Conservation (phyloP, 495 filamentous ascomycete genomes). For the Neurospora pannonica region DNA sequence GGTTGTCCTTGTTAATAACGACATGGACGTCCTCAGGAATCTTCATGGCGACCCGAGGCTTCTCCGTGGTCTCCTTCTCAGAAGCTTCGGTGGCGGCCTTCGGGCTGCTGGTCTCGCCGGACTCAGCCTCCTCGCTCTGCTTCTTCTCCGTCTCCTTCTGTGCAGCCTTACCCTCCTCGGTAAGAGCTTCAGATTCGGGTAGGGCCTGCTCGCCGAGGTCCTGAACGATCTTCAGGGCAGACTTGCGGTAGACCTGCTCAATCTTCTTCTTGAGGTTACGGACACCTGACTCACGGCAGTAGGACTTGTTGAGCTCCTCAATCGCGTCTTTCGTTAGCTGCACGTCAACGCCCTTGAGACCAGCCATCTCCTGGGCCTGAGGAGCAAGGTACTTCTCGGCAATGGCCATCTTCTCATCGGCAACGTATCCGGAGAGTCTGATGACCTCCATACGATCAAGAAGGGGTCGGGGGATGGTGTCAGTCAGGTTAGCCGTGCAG, state of each 20-base stretch:
- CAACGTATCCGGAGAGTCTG: constrained; percentile 90
- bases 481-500: constrained; percentile 97
- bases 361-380: constrained; percentile 80
- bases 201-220: constrained; percentile 84
- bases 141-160: constrained; percentile 45
- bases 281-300: constrained; percentile 94
- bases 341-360: constrained; percentile 85
- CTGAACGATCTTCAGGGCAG: constrained; percentile 92
- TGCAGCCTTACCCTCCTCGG: constrained; percentile 79
- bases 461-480: constrained; percentile 92
- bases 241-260: constrained; percentile 97
- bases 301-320: constrained; percentile 94
- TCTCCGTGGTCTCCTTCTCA: constrained; percentile 42
- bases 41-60: constrained; percentile 66
- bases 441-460: constrained; percentile 98
- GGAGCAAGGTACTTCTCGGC: constrained; percentile 88
- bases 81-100: constrained; percentile 6
- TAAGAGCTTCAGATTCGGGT: constrained; percentile 73
- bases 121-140: constrained; percentile 6
- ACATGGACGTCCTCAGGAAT: constrained; percentile 86
- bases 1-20: constrained; percentile 74
- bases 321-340: constrained; percentile 75
- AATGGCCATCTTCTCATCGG: constrained; percentile 99
- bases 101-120: constrained; percentile 3
- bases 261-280: constrained; percentile 99